These are phyloP conservation scores for Coelastrella sp. DNA, from an alignment of 139 green algal species.

Conservation along the genomic window DNA sequence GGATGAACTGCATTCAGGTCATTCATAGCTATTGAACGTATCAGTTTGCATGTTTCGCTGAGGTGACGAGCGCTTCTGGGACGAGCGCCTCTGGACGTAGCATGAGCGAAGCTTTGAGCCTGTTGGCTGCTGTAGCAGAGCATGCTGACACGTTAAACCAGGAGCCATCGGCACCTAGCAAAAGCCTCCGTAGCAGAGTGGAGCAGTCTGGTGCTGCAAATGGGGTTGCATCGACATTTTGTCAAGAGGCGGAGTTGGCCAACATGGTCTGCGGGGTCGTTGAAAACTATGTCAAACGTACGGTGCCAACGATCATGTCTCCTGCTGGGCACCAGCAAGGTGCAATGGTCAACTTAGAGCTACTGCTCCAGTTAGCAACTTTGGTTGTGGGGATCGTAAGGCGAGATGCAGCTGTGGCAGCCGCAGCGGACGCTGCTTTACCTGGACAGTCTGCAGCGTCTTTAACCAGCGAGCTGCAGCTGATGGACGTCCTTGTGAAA, in stretches of 20 bases:
- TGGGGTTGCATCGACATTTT: constrained; percentile 1
- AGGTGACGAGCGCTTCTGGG: neutral
- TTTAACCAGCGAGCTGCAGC: neutral
- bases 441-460: constrained; percentile 12
- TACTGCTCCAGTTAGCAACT: neutral
- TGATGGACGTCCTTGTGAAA: constrained; percentile 33
- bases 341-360: neutral
- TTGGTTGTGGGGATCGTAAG: neutral
- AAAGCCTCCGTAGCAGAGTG: neutral
- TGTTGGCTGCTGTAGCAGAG: neutral
- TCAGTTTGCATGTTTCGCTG: neutral
- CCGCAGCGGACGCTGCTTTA: neutral
- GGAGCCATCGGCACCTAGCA: neutral
- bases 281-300: neutral
- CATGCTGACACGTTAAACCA: neutral
- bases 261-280: neutral
- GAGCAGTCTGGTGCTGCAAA: constrained; percentile 1
- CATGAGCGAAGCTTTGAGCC: neutral
- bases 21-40: neutral
- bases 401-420: neutral
- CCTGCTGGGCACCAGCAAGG: neutral
- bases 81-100: neutral
- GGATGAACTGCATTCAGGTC: no score
- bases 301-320: neutral
- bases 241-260: neutral